A percentile compares a stretch with the other conserved stretches of the same genome.
Conservation (phyloP, 2,329 filamentous ascomycete species). For the Ramichloridium luteum region DNA sequence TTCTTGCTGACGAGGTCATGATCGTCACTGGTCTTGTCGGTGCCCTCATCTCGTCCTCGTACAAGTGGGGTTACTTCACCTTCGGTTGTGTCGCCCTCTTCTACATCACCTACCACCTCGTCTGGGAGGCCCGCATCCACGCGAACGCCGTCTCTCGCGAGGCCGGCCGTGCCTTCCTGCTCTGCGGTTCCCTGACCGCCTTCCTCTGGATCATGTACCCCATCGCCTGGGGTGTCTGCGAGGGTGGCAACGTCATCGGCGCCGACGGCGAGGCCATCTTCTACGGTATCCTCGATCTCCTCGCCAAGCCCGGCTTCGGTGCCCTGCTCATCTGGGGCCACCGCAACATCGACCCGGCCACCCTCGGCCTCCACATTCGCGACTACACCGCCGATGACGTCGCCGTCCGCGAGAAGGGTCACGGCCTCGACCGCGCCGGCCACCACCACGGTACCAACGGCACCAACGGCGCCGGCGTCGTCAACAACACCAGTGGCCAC, state of each 20-base stretch:
- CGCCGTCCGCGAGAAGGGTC: constrained; percentile 24
- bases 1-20: constrained; percentile 55
- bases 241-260: constrained; percentile 54
- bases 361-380: constrained; percentile 42
- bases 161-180: constrained; percentile 42
- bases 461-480: constrained; percentile 6
- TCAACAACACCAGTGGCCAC: constrained; percentile 9
- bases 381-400: constrained; percentile 35
- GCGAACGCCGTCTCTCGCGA: constrained; percentile 43
- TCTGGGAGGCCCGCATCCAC: constrained; percentile 44
- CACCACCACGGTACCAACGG: constrained; percentile 3
- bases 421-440: constrained; percentile 7
- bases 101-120: constrained; percentile 49
- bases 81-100: constrained; percentile 40
- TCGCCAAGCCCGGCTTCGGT: constrained; percentile 54
- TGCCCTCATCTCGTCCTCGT: constrained; percentile 47
- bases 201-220: constrained; percentile 55
- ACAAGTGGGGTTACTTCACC: constrained; percentile 57
- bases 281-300: constrained; percentile 54
- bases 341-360: constrained; percentile 46
- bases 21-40: constrained; percentile 55
- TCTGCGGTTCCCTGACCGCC: constrained; percentile 46
- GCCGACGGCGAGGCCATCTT: constrained; percentile 56
- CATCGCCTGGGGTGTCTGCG: constrained; percentile 48
- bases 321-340: constrained; percentile 50